Conservation (phyloP, 176 grass and related monocot genomes). For the Aegilops umbellulata region DNA sequence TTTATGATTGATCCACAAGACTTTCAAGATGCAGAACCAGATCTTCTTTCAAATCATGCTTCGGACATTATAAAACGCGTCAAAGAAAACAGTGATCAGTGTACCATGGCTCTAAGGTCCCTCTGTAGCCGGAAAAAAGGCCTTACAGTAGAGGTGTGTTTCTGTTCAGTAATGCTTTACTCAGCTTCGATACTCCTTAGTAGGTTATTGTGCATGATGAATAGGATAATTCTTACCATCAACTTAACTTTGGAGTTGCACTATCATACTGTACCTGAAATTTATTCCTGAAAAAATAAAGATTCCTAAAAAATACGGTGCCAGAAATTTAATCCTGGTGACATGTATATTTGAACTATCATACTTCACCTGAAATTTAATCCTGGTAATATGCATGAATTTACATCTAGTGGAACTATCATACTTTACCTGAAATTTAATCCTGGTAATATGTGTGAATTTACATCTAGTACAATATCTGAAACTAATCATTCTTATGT, state of each 20-base stretch:
- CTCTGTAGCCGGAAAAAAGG: conserved; percentile 90
- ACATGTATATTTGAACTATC: not conserved
- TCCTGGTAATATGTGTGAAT: not conserved
- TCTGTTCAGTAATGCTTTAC: conserved; percentile 1
- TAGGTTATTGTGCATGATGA: not conserved
- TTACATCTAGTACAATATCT: not conserved
- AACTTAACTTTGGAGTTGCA: not conserved
- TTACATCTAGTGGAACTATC: not conserved
- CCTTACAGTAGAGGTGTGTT: conserved; percentile 70
- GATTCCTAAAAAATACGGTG: not conserved
- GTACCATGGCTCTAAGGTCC: conserved; percentile 53
- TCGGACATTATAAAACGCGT: conserved; percentile 71
- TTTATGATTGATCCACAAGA: conserved; percentile 72
- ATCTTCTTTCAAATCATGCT: conserved; percentile 77
- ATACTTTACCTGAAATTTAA: not conserved
- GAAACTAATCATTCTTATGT: conserved; percentile 12
- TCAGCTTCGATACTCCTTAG: not conserved
- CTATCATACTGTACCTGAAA: not conserved
- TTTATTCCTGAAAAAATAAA: not conserved
- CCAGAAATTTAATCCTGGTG: not conserved
- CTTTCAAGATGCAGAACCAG: conserved; percentile 90
- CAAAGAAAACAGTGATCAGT: conserved; percentile 50
- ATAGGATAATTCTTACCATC: not conserved
- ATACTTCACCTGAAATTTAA: not conserved
- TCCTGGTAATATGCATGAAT: not conserved